Evolutionary conservation across 1,139 yeast species (phyloP).

Genomic region (Taiozyma sp.): DNA sequence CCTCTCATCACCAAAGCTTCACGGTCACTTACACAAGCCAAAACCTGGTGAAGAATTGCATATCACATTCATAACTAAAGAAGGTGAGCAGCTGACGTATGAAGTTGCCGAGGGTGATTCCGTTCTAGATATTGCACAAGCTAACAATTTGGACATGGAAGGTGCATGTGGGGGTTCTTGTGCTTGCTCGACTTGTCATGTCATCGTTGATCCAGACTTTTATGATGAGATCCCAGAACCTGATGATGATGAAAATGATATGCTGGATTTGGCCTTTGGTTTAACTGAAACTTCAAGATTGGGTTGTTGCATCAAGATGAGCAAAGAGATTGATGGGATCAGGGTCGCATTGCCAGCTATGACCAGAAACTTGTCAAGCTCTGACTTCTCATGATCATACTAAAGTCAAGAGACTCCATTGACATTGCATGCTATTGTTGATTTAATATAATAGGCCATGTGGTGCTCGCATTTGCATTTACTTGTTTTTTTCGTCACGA

Average conservation of each 20-base stretch:
- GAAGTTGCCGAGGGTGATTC: conserved; percentile 95
- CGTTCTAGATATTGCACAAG: conserved; percentile 90
- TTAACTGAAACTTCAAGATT: conserved; percentile 92
- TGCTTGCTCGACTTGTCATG: conserved; percentile 97
- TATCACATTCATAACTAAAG: conserved; percentile 87
- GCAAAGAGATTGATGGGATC: conserved; percentile 85
- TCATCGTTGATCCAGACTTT: conserved; percentile 90
- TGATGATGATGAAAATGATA: conserved; percentile 95
- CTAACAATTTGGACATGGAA: conserved; percentile 89
- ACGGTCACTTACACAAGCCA: conserved; percentile 88
- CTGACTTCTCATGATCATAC: conserved; percentile 48
- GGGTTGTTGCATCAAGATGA: conserved; percentile 92
- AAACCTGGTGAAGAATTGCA: conserved; percentile 87
- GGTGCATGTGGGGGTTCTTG: conserved; percentile 99
- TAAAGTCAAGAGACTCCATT: not conserved
- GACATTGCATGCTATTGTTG: too few relatives aligned
- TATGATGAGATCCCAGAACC: conserved; percentile 94
- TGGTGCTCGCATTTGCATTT: not conserved
- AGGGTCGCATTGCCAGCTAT: conserved; percentile 97
- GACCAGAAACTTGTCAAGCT: conserved; percentile 86
- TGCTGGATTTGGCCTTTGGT: conserved; percentile 97
- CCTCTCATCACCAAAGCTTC: conserved; percentile 28
- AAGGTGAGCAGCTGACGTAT: conserved; percentile 73
- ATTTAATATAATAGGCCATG: not conserved
- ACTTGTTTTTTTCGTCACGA: not conserved